Percentiles rank a stretch among this genome's conserved stretches.
Conservation (phyloP, 257 asterid species). For the Nicotiana knightiana region DNA sequence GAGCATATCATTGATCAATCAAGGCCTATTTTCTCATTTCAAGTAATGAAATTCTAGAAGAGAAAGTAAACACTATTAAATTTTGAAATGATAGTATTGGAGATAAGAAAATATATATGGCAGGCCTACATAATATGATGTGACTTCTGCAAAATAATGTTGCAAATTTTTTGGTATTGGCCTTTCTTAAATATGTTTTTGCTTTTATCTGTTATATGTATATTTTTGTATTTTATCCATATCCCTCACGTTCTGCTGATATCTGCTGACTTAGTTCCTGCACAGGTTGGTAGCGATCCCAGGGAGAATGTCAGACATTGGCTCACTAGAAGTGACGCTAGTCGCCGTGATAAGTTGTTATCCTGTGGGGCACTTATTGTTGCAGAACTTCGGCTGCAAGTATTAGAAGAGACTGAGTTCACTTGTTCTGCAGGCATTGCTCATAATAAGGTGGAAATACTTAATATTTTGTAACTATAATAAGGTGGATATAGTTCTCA, state of each 20-base stretch:
- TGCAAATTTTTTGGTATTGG: background rate
- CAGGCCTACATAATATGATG: background rate
- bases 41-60: background rate
- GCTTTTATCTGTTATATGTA: background rate
- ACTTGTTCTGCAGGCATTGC: constrained; percentile 97
- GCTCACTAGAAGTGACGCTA: constrained; percentile 48
- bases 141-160: background rate
- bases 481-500: background rate
- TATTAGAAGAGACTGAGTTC: constrained; percentile 72
- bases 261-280: constrained; percentile 7
- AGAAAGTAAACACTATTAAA: background rate
- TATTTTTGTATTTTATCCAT: background rate
- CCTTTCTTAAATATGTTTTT: background rate
- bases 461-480: background rate
- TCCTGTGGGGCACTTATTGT: constrained; percentile 92
- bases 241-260: background rate
- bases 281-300: constrained; percentile 45
- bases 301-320: constrained; percentile 53
- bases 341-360: constrained; percentile 67
- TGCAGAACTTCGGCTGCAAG: constrained; percentile 82
- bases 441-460: constrained; percentile 71
- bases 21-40: background rate
- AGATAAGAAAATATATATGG: background rate
- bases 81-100: background rate
- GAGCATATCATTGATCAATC: background rate